A percentile compares a stretch with the other conserved stretches of the same genome.
Evolutionary conservation across 192 early-diverging fungal species (phyloP).

Genomic region (Chytriomyces hyalinus): DNA sequence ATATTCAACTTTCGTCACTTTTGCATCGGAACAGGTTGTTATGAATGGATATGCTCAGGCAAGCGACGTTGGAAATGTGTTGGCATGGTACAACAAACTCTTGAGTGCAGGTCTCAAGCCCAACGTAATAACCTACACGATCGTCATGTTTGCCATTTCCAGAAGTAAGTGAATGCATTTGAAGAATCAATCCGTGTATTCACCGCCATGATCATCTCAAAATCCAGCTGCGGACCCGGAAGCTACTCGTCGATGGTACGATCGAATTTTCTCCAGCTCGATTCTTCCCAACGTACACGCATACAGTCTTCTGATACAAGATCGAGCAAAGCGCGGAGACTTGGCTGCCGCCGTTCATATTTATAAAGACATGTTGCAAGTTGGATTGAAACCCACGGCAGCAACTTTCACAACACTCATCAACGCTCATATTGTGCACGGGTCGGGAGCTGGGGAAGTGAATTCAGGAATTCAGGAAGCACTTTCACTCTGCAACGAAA

Average conservation of each 20-base stretch:
- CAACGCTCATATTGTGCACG: constrained; percentile 21
- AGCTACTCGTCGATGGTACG: constrained; percentile 36
- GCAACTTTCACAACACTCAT: constrained; percentile 34
- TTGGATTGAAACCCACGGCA: constrained; percentile 21
- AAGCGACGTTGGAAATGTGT: constrained; percentile 14
- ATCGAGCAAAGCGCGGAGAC: constrained; percentile 28
- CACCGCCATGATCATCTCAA: no score
- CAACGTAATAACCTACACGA: constrained; percentile 30
- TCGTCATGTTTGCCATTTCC: constrained; percentile 37
- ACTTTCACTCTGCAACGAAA: constrained; percentile 20
- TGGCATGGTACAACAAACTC: constrained; percentile 34
- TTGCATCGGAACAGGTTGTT: constrained; percentile 12
- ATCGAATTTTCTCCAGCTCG: constrained; percentile 29
- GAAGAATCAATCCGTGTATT: background rate
- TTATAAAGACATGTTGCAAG: constrained; percentile 28
- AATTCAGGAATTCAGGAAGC: constrained; percentile 13
- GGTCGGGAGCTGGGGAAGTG: background rate
- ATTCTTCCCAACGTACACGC: constrained; percentile 36
- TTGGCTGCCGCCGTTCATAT: constrained; percentile 31
- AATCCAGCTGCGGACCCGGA: constrained; percentile 25
- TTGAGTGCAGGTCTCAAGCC: constrained; percentile 28
- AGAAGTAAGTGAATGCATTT: constrained; percentile 14
- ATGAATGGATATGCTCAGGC: constrained; percentile 35
- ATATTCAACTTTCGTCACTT: background rate
- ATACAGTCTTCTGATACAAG: constrained; percentile 34